phyloP scores from a whole-genome alignment of 2,329 filamentous ascomycete genomes.

The Xylaria sp. region DNA sequence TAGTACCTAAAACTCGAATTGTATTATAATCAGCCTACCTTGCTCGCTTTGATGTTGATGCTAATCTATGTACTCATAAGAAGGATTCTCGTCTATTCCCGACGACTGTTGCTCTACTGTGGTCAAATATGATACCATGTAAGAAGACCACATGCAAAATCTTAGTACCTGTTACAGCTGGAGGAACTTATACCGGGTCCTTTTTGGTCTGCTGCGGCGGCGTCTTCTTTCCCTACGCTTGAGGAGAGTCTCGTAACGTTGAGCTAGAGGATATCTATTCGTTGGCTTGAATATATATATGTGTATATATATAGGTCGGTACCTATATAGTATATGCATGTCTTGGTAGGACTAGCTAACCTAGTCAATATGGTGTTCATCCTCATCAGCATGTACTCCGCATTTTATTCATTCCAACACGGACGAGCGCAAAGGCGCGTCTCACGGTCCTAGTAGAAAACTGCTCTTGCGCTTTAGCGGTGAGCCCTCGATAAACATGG shows the following conservation, averaged over 20 bases:
- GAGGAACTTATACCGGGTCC: not conserved
- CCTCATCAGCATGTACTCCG: not conserved
- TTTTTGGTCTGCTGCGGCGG: not conserved
- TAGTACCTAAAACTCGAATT: not conserved
- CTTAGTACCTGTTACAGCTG: too few species aligned
- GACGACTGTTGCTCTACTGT: too few species aligned
- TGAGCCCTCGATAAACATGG: constrained; percentile 3
- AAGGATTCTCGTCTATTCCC: not conserved
- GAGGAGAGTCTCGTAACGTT: not conserved
- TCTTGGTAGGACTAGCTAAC: not conserved
- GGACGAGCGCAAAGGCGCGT: not conserved
- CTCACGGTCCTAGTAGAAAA: not conserved
- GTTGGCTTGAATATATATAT: not conserved
- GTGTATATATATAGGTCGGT: too few species aligned
- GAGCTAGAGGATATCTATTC: not conserved
- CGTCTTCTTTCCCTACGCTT: not conserved
- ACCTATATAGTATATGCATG: too few species aligned
- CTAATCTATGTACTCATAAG: not conserved
- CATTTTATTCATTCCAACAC: not conserved
- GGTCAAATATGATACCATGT: not conserved
- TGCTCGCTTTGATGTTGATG: not conserved
- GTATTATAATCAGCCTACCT: not conserved
- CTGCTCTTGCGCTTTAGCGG: not conserved
- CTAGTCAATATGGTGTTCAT: not conserved
- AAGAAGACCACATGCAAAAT: not conserved